Conservation (phyloP, 164 flowering plant species). For the Hamamelis virginiana region DNA sequence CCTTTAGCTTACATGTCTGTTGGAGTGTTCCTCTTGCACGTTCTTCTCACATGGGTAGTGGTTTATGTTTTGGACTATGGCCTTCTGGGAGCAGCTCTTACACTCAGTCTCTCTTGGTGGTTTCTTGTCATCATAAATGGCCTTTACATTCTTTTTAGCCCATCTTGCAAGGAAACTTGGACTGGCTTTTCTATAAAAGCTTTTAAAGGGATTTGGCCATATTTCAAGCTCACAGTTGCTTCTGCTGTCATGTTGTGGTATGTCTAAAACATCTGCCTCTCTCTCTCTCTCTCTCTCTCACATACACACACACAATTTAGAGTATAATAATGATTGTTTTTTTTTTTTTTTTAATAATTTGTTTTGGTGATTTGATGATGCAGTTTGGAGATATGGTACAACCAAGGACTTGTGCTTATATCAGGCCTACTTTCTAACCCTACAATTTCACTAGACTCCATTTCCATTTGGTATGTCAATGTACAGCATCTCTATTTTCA, state of each 20-base stretch:
- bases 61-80: slow-evolving; percentile 57
- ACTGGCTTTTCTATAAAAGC: slow-evolving; percentile 65
- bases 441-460: slow-evolving; percentile 64
- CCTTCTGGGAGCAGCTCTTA: slow-evolving; percentile 69
- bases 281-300: too few relatives aligned
- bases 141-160: slow-evolving; percentile 55
- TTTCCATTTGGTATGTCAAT: slow-evolving; percentile 64
- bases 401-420: slow-evolving; percentile 68
- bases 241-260: slow-evolving; percentile 87
- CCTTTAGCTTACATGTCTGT: slow-evolving; percentile 72
- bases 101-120: slow-evolving; percentile 84
- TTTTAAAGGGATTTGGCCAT: slow-evolving; percentile 71
- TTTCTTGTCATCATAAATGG: slow-evolving; percentile 45
- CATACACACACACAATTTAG: background rate
- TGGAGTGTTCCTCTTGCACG: slow-evolving; percentile 56
- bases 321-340: too few relatives aligned
- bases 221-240: slow-evolving; percentile 65
- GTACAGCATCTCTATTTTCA: background rate
- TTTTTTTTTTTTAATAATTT: too few relatives aligned
- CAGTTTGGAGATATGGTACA: slow-evolving; percentile 88
- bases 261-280: background rate
- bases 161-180: slow-evolving; percentile 67
- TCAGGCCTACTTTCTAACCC: slow-evolving; percentile 72
- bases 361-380: slow-evolving; percentile 1
- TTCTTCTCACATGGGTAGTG: slow-evolving; percentile 52